Base-by-base conservation (phyloP, 371 early-diverging fungal genomes). In the Nematocida sp. region DNA sequence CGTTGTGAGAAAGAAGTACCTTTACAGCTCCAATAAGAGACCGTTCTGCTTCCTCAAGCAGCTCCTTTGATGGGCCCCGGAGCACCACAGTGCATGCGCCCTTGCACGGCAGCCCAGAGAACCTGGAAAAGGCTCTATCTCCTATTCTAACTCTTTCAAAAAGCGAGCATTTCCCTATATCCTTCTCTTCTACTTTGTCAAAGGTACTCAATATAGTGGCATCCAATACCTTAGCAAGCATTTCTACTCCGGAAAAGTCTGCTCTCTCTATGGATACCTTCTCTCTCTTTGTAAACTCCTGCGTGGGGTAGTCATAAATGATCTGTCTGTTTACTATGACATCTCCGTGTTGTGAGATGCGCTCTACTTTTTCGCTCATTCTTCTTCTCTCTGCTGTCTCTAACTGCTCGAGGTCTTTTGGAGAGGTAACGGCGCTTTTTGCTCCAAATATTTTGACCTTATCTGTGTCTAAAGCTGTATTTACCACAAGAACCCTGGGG, bases 401-500 rank as follows among this genome's bases (percentile, higher is more conserved):
- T 75, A 99, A 84, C 85, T 94, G 93, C 64, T 93, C 94, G 48
- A 99, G 88, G 86, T 97, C 93, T 59, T 90, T 91, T 26, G 96
- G 92, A 51, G 93, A 91, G 80, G 92, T 91, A 0, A 97, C 99
- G 57, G 90, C 89, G 55, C 96, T 90, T 76, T 94, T 91, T 35
- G 98, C 94, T 69, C 95, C 95, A 85, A 95, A 96, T 61, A 99
- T 91, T 87, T 99, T 99, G 85, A 99, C 92, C 85, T 97, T 99
- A 83, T 97, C 98, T 20, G 94, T 92, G 85, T 99, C 99, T 93
- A 97, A 93, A 56, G 95, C 25, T 20, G 69, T 68, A 42, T 78
- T 78, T 20, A 56, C 53, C n/a, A 56, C 51, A 0, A 80, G 49
- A 1, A 80, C 66, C 25, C 59, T 23, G 16, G 77, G 77, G 2